phyloP scores from a whole-genome alignment of 495 filamentous ascomycete genomes.

The Beverwykella pulmonaria region DNA sequence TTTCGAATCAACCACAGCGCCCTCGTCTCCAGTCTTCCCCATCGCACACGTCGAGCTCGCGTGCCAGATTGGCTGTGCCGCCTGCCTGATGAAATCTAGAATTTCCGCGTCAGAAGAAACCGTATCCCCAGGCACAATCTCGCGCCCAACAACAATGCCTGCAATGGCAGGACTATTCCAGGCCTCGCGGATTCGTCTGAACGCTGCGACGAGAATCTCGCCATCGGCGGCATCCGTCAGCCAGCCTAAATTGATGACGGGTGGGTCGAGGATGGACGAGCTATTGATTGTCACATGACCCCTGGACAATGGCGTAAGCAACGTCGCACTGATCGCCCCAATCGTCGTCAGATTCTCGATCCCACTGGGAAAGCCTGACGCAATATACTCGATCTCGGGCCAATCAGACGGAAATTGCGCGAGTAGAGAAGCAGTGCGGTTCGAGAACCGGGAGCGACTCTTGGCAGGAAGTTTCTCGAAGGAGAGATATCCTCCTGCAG shows the following conservation, averaged over 20 bases:
- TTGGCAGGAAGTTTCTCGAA: slow-evolving; percentile 36
- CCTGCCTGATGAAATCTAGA: slow-evolving; percentile 48
- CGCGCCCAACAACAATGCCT: slow-evolving; percentile 49
- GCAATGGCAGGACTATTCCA: slow-evolving; percentile 48
- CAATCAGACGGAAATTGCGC: slow-evolving; percentile 57
- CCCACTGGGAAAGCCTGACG: slow-evolving; percentile 39
- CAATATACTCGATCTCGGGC: slow-evolving; percentile 61
- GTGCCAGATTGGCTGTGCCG: slow-evolving; percentile 54
- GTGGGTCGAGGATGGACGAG: slow-evolving; percentile 47
- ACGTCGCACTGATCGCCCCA: slow-evolving; percentile 47
- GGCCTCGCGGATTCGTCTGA: slow-evolving; percentile 55
- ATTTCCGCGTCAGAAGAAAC: slow-evolving; percentile 59
- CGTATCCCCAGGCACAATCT: slow-evolving; percentile 53
- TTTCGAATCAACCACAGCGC: slow-evolving; percentile 58
- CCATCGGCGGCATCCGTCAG: slow-evolving; percentile 56
- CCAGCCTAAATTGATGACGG: slow-evolving; percentile 60
- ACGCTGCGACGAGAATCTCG: slow-evolving; percentile 58
- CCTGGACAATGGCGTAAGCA: slow-evolving; percentile 54
- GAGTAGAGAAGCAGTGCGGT: slow-evolving; percentile 32
- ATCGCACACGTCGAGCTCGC: slow-evolving; percentile 57
- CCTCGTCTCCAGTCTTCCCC: slow-evolving; percentile 50
- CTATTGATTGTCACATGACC: slow-evolving; percentile 59
- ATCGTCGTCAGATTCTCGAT: slow-evolving; percentile 50
- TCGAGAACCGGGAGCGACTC: slow-evolving; percentile 11
- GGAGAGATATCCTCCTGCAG: slow-evolving; percentile 12